Conservation (phyloP, 176 grass and related monocot species). For the Puccinellia tenuiflora region DNA sequence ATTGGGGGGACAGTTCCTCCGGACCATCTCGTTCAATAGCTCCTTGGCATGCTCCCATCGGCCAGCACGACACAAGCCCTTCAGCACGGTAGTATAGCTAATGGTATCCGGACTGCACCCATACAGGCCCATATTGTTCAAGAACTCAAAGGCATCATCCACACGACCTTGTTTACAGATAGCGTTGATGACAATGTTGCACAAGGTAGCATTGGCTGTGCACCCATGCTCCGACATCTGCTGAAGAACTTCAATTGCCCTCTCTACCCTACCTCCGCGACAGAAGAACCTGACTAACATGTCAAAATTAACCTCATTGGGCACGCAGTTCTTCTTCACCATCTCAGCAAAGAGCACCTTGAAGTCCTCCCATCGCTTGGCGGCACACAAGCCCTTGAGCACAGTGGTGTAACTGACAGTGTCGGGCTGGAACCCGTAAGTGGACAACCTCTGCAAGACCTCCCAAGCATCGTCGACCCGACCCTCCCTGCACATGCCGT, state of each 20-base stretch:
- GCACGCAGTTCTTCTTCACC: constrained; percentile 37
- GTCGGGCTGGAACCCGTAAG: constrained; percentile 50
- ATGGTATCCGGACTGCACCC: constrained; percentile 46
- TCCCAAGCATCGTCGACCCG: constrained; percentile 36
- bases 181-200: constrained; percentile 47
- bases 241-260: constrained; percentile 48
- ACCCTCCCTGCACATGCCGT: constrained; percentile 61
- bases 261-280: constrained; percentile 51
- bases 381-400: constrained; percentile 48
- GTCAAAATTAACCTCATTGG: constrained; percentile 50
- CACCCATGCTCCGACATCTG: constrained; percentile 50
- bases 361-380: constrained; percentile 44
- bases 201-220: constrained; percentile 46
- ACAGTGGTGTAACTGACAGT: constrained; percentile 56
- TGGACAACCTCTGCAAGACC: constrained; percentile 40
- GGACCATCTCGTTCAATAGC: constrained; percentile 38
- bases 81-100: constrained; percentile 50
- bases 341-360: constrained; percentile 56
- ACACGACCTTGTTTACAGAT: constrained; percentile 48
- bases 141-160: constrained; percentile 36
- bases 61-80: constrained; percentile 37
- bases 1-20: constrained; percentile 37
- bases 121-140: constrained; percentile 33
- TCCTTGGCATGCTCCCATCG: constrained; percentile 44
- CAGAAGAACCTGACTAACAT: constrained; percentile 66